phyloP scores from a whole-genome alignment of 345 rosid species.

The Pugionium dolabratum region DNA sequence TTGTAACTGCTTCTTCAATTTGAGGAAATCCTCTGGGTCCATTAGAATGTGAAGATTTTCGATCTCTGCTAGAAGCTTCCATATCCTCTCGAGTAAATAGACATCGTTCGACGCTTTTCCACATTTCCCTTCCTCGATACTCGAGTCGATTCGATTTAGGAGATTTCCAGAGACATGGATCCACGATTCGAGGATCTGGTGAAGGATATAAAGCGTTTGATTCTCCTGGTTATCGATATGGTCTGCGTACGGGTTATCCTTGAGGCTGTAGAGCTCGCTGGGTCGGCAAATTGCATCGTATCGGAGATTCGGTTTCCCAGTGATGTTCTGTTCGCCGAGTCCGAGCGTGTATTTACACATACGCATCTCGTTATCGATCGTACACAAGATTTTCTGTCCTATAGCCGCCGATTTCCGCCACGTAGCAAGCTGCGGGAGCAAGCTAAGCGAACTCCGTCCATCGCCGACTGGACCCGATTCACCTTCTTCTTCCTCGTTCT shows the following conservation, averaged over 20 bases:
- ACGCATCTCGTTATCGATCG: conserved; percentile 83
- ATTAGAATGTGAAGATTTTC: conserved; percentile 67
- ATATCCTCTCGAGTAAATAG: conserved; percentile 57
- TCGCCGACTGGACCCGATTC: conserved; percentile 47
- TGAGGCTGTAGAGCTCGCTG: conserved; percentile 55
- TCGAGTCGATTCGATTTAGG: conserved; percentile 47
- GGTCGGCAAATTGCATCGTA: conserved; percentile 87
- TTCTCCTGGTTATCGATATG: conserved; percentile 70
- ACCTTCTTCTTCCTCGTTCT: conserved; percentile 46
- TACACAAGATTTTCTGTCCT: conserved; percentile 59
- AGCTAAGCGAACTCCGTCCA: conserved; percentile 66
- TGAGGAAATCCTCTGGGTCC: conserved; percentile 88
- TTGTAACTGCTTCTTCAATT: conserved; percentile 60
- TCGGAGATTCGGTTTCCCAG: conserved; percentile 68
- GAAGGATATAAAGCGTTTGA: conserved; percentile 59
- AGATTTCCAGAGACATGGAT: conserved; percentile 50
- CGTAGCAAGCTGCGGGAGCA: conserved; percentile 70
- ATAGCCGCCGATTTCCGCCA: conserved; percentile 75
- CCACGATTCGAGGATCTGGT: conserved; percentile 90
- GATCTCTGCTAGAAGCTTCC: conserved; percentile 72
- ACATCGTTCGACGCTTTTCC: conserved; percentile 60
- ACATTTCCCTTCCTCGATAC: conserved; percentile 51
- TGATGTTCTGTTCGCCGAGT: conserved; percentile 75
- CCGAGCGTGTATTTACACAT: conserved; percentile 80
- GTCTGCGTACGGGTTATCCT: conserved; percentile 54